Conservation (phyloP, 2,329 filamentous ascomycete species). For the Stemphylium lycopersici region DNA sequence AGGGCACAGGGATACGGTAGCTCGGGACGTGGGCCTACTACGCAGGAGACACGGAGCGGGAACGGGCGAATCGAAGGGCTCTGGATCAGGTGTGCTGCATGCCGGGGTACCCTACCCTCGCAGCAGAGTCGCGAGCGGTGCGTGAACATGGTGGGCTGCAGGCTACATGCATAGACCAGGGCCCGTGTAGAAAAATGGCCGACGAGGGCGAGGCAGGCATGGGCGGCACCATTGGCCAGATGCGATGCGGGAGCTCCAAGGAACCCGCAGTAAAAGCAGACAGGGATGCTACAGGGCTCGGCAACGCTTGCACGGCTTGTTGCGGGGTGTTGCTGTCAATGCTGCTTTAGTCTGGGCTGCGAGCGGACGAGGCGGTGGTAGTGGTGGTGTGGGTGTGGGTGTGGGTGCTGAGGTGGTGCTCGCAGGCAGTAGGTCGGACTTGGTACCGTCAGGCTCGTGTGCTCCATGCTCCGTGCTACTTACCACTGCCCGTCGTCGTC, state of each 20-base stretch:
- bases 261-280: slow-evolving; percentile 39
- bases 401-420: slow-evolving; percentile 22
- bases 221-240: slow-evolving; percentile 46
- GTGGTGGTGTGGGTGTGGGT: slow-evolving; percentile 12
- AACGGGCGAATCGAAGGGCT: slow-evolving; percentile 46
- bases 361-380: slow-evolving; percentile 20
- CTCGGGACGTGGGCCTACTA: slow-evolving; percentile 49
- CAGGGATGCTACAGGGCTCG: slow-evolving; percentile 47
- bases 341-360: slow-evolving; percentile 35
- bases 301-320: slow-evolving; percentile 48
- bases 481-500: slow-evolving; percentile 30
- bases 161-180: slow-evolving; percentile 42
- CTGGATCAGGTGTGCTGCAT: slow-evolving; percentile 46
- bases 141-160: slow-evolving; percentile 46
- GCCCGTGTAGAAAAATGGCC: slow-evolving; percentile 48
- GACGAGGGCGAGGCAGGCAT: slow-evolving; percentile 45
- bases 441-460: slow-evolving; percentile 31
- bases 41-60: slow-evolving; percentile 40
- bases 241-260: slow-evolving; percentile 47
- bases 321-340: slow-evolving; percentile 47
- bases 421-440: slow-evolving; percentile 23
- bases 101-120: slow-evolving; percentile 42
- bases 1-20: slow-evolving; percentile 49
- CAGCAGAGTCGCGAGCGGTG: slow-evolving; percentile 40
- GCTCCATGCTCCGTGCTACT: slow-evolving; percentile 26